Conservation (phyloP, 345 rosid species). For the Geranium brycei region DNA sequence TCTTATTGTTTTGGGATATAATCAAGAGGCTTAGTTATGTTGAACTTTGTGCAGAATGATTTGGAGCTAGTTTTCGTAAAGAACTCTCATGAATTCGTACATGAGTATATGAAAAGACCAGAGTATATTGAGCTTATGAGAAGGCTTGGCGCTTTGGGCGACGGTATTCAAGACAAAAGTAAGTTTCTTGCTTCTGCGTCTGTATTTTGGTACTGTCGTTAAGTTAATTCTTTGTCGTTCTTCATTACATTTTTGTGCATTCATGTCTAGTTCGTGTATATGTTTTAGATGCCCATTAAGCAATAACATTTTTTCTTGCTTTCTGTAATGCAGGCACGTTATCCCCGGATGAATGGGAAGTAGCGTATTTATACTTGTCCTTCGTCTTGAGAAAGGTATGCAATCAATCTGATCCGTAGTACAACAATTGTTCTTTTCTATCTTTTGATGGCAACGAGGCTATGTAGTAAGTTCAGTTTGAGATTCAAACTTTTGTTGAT, state of each 20-base stretch:
- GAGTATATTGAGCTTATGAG: conserved; percentile 75
- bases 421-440: too few relatives aligned
- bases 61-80: conserved; percentile 81
- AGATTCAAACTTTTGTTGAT: neutral
- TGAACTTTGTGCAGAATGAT: conserved; percentile 42
- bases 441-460: too few relatives aligned
- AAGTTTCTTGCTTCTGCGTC: conserved; percentile 12
- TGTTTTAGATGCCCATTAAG: too few relatives aligned
- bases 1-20: too few relatives aligned
- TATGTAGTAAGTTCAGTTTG: neutral
- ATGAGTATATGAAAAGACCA: conserved; percentile 62
- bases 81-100: conserved; percentile 85
- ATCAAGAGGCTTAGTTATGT: too few relatives aligned
- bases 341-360: conserved; percentile 96
- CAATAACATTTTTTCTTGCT: too few relatives aligned
- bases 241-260: too few relatives aligned
- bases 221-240: too few relatives aligned
- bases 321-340: conserved; percentile 42
- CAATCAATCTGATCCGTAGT: too few relatives aligned
- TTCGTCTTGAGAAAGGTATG: conserved; percentile 80
- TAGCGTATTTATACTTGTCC: conserved; percentile 68
- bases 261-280: too few relatives aligned
- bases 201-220: too few relatives aligned
- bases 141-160: conserved; percentile 92
- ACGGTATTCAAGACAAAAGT: conserved; percentile 86